These are phyloP conservation scores for Colletotrichum falcatum DNA, from an alignment of 2,329 filamentous ascomycete genomes.

Conservation along the genomic window DNA sequence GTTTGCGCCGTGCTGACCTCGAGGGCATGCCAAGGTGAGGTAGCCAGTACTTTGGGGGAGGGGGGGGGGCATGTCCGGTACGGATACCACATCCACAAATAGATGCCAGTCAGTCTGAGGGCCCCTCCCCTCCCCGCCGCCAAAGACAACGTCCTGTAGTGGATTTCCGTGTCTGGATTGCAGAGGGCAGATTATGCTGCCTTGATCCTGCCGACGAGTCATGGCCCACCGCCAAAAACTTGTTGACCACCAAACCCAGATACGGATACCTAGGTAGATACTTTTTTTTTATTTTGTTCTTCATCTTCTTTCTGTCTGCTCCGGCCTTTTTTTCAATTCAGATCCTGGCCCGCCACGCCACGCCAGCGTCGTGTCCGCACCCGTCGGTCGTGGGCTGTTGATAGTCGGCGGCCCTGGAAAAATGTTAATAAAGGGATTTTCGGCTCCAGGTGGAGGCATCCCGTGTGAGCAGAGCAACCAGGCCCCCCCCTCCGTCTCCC, in stretches of 20 bases:
- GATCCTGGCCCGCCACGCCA: not conserved
- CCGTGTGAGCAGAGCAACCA: not conserved
- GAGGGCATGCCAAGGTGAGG: not conserved
- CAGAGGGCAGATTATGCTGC: not conserved
- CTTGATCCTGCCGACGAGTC: constrained; percentile 32
- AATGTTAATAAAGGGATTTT: not conserved
- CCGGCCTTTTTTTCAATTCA: not conserved
- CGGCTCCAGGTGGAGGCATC: not conserved
- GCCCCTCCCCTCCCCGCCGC: not conserved
- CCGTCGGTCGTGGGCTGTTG: not conserved
- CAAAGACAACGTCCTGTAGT: constrained; percentile 10
- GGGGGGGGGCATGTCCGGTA: too few relatives aligned
- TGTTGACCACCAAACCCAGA: constrained; percentile 5
- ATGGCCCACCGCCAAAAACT: constrained; percentile 31
- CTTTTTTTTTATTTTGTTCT: not conserved
- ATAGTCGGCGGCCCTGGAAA: not conserved
- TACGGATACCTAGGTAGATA: not conserved
- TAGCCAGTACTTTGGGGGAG: not conserved
- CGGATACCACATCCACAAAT: constrained; percentile 12
- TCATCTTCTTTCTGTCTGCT: too few relatives aligned
- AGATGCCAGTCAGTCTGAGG: not conserved
- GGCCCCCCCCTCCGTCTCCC: not conserved
- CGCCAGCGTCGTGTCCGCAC: not conserved
- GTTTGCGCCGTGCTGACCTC: not conserved
- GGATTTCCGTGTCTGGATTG: constrained; percentile 4